Evolutionary conservation across 2,329 filamentous ascomycete species (phyloP).

Genomic region (Sarocladiaceae sp.): DNA sequence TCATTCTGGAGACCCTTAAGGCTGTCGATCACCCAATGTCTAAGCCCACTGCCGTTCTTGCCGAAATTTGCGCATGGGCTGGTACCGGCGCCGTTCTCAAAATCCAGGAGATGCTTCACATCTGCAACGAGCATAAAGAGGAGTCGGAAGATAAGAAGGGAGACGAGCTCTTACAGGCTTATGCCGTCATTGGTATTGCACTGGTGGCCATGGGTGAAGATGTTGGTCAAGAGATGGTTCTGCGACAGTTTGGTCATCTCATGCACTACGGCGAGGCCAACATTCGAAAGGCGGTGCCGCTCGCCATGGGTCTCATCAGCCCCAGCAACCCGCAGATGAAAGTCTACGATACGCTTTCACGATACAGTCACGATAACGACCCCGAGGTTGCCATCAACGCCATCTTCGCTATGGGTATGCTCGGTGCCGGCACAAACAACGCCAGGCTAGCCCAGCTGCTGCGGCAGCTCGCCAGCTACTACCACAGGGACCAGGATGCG

Average conservation of each 20-base stretch:
- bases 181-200: conserved; percentile 89
- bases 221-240: conserved; percentile 96
- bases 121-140: conserved; percentile 96
- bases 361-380: conserved; percentile 98
- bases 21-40: conserved; percentile 96
- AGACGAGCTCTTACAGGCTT: conserved; percentile 90
- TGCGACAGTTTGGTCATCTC: conserved; percentile 92
- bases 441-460: conserved; percentile 91
- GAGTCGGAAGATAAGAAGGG: conserved; percentile 92
- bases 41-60: conserved; percentile 88
- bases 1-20: conserved; percentile 93
- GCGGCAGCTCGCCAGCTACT: conserved; percentile 93
- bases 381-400: conserved; percentile 97
- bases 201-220: conserved; percentile 98
- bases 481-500: conserved; percentile 91
- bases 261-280: conserved; percentile 99
- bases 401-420: conserved; percentile 97
- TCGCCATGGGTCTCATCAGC: conserved; percentile 94
- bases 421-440: conserved; percentile 97
- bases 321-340: conserved; percentile 99
- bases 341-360: conserved; percentile 94
- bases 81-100: conserved; percentile 96
- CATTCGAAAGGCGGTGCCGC: conserved; percentile 89
- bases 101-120: conserved; percentile 92
- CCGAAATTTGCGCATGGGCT: conserved; percentile 96